Base-by-base conservation (phyloP, 306 rosid species). In the Gastrolobium villosum region DNA sequence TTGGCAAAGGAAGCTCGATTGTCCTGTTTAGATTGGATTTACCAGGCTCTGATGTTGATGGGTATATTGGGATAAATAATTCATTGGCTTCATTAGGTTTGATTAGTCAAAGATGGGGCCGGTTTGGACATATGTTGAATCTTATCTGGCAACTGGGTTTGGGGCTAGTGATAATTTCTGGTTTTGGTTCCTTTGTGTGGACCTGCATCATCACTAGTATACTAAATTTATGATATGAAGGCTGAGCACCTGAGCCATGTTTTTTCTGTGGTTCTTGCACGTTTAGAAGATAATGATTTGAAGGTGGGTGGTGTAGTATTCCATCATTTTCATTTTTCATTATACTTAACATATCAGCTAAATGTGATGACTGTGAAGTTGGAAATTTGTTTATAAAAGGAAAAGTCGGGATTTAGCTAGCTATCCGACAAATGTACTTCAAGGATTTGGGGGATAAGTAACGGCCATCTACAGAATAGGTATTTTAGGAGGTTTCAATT, bases 21-120 rank as follows among this genome's bases (percentile, higher is more conserved):
- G 26, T 35, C 2, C 35, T 39, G 49, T 46, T 56, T 46, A 13
- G 72, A 4, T 75, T 71, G 43, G 45, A 44, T 77, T 50, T 50
- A 55, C 54, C 52, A 11, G 28, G 64, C 57, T 83, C 9, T 83
- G 77, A 78, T 57, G 73, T 73, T 72, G 80, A 61, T 65, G 72
- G 73, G 56, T 65, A 43, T 13, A 46, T 34, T 7, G 60, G 28
- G 70, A 69, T 71, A 39, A 71, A 40, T 32, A 63, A 64, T 64
- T 63, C 41, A 65, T 6, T 72, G 40, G 57, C 41, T 71, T 60
- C 5, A 20, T 14, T 63, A 32, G 59, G 46, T 41, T 78, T 64
- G 45, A 67, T 65, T 83, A 5, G 70, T 72, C 80, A 57, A 52
- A 5, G 64, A 68, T 67, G 43, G 13, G 78, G 39, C 28, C 50